Evolutionary conservation across 192 early-diverging fungal species (phyloP), one percentile per base, ranked within the genome.

Genomic region (Coemansia sp.): DNA sequence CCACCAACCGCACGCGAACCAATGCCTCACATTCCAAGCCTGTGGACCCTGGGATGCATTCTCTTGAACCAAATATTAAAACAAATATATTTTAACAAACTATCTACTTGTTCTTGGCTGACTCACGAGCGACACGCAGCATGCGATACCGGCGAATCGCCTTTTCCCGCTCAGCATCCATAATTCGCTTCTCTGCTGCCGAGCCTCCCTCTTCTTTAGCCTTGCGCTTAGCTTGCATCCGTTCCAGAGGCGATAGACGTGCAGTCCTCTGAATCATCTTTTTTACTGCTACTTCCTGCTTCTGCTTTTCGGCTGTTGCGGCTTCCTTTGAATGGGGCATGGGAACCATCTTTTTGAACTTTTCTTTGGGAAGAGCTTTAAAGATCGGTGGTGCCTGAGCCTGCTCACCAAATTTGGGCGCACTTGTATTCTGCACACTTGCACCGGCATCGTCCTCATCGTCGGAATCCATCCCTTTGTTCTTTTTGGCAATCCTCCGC

Each of bases 341-440:
- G 12, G 75, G 75, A 8, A 78, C 62, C 58, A 66, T 64, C 44
- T 68, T 72, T 33, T 78, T 78, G 42, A 72, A 62, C 62, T 23
- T 61, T 46, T 64, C 69, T 43, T 72, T 78, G 15, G 76, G 76
- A 34, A 78, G 22, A 1, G 76, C 51, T 48, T 51, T 67, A 50
- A 78, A 78, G 5, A 78, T 43, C 37, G 76, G 76, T 41, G 76
- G 76, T 1, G 76, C 76, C 22, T 72, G 44, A 4, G 69, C 76
- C 47, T 72, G 69, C 56, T 78, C 76, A 18, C 70, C 70, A 59
- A 78, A 78, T 47, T 41, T 64, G 13, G 76, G 76, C 11, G 23
- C 59, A 17, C n/a, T 44, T 19, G 48, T 3, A 27, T 23, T 34
- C 15, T 30, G 41, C 37, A 2, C 25, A 21, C 15, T 54, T 55